Evolutionary conservation across 1,139 yeast species (phyloP).

Genomic region (Diutina rugosa): DNA sequence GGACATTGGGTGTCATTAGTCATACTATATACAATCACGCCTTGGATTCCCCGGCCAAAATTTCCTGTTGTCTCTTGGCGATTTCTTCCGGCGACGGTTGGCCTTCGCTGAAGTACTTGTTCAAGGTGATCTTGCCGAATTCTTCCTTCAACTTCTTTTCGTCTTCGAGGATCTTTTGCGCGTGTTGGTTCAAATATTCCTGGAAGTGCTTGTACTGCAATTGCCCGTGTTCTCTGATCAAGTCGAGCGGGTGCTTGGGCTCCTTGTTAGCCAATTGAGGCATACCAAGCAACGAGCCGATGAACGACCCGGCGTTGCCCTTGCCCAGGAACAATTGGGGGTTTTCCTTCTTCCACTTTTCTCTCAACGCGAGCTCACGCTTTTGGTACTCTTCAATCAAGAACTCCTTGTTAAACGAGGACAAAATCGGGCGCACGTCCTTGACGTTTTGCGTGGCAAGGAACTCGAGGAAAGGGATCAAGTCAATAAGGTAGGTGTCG

Average conservation of each 20-base stretch:
- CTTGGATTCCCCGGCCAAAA: neutral
- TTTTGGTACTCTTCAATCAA: constrained; percentile 62
- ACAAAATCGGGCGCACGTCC: constrained; percentile 83
- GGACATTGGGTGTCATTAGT: neutral
- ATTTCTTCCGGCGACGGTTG: constrained; percentile 71
- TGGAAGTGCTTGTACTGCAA: constrained; percentile 77
- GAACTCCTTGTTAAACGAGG: constrained; percentile 55
- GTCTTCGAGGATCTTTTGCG: constrained; percentile 73
- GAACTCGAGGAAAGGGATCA: constrained; percentile 91
- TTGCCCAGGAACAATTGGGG: constrained; percentile 24
- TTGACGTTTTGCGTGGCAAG: constrained; percentile 82
- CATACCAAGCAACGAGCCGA: constrained; percentile 49
- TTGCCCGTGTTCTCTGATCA: constrained; percentile 87
- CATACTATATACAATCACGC: neutral
- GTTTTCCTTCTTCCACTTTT: constrained; percentile 55
- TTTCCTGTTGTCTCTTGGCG: constrained; percentile 1
- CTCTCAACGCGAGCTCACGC: constrained; percentile 68
- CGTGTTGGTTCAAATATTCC: constrained; percentile 76
- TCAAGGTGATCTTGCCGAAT: constrained; percentile 70
- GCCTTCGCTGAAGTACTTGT: constrained; percentile 76
- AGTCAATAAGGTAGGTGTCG: constrained; percentile 51
- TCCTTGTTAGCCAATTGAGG: constrained; percentile 34
- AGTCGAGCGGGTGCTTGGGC: constrained; percentile 79
- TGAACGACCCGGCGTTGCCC: constrained; percentile 34
- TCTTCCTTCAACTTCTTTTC: constrained; percentile 70